Percentiles rank a stretch among this genome's conserved stretches.
Evolutionary conservation across 129 eudicot species (phyloP).

Genomic region (carrot (Daucus carota)): DH1_v3.0 NC_030384.2:35324001-35324500

Average conservation of each 20-base stretch:
- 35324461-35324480: not conserved
- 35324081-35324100: too few relatives aligned
- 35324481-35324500: not conserved
- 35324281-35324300: conserved; percentile 82
- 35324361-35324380: not conserved
- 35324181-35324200: conserved; percentile 56
- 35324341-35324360: conserved; percentile 3
- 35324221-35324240: conserved; percentile 50
- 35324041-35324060: not conserved
- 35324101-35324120: too few relatives aligned
- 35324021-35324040: not conserved
- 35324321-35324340: conserved; percentile 64
- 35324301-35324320: conserved; percentile 79
- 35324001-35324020: not conserved
- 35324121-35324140: not conserved
- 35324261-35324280: conserved; percentile 65
- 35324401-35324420: not conserved
- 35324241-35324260: conserved; percentile 72
- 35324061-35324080: not conserved
- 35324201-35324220: conserved; percentile 45
- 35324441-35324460: not conserved
- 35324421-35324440: not conserved
- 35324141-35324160: not conserved
- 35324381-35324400: not conserved
- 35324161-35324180: not conserved